These are phyloP conservation scores for Pilatotrama ljubarskyi DNA, from an alignment of 768 basidiomycete genomes.

Conservation along the genomic window DNA sequence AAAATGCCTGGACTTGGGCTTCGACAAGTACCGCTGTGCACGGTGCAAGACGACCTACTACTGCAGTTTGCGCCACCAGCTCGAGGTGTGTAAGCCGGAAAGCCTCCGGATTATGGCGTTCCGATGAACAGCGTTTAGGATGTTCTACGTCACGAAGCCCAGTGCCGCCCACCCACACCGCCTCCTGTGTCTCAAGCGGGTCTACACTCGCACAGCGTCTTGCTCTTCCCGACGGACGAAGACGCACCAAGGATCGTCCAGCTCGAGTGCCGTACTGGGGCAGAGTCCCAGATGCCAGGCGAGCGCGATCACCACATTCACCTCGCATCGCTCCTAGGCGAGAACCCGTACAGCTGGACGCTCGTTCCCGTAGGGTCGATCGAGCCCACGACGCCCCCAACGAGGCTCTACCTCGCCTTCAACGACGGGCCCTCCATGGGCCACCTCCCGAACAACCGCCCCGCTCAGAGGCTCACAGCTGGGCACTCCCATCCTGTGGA, in stretches of 20 bases:
- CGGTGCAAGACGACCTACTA: too few species aligned
- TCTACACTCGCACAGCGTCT: neutral
- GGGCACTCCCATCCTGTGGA: neutral
- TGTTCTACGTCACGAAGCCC: neutral
- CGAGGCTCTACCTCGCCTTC: constrained; percentile 3
- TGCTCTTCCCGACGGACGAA: neutral
- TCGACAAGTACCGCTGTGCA: too few species aligned
- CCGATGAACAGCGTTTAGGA: neutral
- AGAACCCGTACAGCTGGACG: too few species aligned
- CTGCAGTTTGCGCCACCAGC: too few species aligned
- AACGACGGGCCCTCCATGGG: neutral
- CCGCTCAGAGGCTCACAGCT: neutral
- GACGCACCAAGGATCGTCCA: neutral
- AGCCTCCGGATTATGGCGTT: too few species aligned
- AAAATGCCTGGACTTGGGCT: too few species aligned
- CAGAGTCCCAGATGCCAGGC: neutral
- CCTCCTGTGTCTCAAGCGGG: neutral
- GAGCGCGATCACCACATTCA: neutral
- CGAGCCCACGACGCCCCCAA: neutral
- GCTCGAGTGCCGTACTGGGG: neutral
- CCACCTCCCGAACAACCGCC: neutral
- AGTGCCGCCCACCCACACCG: neutral
- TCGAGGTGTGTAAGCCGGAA: too few species aligned
- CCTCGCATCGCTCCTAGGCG: neutral
- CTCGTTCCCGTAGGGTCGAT: too few species aligned